Evolutionary conservation across 2,329 filamentous ascomycete species (phyloP).

Genomic region (Pestalotiopsis sp.): DNA sequence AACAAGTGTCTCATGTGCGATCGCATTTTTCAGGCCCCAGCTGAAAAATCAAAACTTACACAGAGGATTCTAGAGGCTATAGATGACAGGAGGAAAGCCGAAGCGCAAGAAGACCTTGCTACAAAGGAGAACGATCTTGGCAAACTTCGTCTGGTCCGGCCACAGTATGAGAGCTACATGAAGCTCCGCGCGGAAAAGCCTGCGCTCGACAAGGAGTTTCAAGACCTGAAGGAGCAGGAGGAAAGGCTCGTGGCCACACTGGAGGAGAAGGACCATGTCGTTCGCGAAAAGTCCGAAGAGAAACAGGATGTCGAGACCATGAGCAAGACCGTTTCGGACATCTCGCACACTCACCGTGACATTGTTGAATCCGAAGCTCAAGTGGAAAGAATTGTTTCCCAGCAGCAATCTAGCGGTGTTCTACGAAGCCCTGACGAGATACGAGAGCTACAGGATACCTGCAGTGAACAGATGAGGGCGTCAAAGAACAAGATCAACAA

Average conservation of each 20-base stretch:
- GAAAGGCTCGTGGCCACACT: constrained; percentile 61
- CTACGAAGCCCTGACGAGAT: constrained; percentile 81
- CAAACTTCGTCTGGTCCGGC: constrained; percentile 62
- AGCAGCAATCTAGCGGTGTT: constrained; percentile 69
- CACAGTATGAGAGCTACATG: constrained; percentile 74
- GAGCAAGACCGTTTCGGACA: constrained; percentile 74
- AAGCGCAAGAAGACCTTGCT: constrained; percentile 64
- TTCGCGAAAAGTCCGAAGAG: constrained; percentile 65
- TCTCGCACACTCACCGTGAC: constrained; percentile 72
- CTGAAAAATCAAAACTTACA: constrained; percentile 64
- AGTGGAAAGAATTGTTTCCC: constrained; percentile 73
- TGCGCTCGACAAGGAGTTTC: constrained; percentile 64
- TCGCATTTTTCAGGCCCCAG: constrained; percentile 66
- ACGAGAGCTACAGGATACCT: constrained; percentile 70
- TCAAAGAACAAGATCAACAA: constrained; percentile 67
- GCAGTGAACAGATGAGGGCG: constrained; percentile 67
- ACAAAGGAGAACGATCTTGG: constrained; percentile 53
- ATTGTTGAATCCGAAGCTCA: constrained; percentile 72
- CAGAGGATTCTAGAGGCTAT: constrained; percentile 68
- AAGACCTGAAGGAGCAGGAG: constrained; percentile 63
- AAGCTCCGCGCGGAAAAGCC: constrained; percentile 75
- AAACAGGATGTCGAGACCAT: constrained; percentile 77
- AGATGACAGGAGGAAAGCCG: constrained; percentile 63
- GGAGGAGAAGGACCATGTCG: constrained; percentile 68
- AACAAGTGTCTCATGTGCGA: constrained; percentile 79